These are phyloP conservation scores for Guyanaporus albipodus DNA, from an alignment of 768 basidiomycete genomes.

Conservation along the genomic window DNA sequence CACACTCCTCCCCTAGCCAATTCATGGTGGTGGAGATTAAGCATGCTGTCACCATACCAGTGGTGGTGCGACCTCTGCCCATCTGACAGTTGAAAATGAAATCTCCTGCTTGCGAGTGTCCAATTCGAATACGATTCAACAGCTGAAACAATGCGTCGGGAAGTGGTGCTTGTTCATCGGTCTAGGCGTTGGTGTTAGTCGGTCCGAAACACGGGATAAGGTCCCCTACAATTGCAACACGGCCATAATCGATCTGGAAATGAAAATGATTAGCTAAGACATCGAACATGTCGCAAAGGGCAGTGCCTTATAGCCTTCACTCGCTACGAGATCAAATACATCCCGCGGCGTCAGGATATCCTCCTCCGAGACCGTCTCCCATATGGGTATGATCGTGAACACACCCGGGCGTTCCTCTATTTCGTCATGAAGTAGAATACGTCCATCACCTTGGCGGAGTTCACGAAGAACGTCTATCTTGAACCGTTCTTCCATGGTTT, in stretches of 20 bases:
- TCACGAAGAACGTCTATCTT: slow-evolving; percentile 87
- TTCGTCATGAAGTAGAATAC: slow-evolving; percentile 92
- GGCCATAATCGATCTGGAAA: slow-evolving; percentile 72
- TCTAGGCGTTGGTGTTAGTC: slow-evolving; percentile 45
- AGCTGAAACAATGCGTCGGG: slow-evolving; percentile 82
- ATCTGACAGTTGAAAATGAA: slow-evolving; percentile 98
- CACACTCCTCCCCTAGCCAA: slow-evolving; percentile 48
- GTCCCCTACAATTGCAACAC: slow-evolving; percentile 79
- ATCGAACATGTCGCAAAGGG: background rate
- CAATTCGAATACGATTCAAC: slow-evolving; percentile 64
- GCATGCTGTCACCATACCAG: slow-evolving; percentile 90
- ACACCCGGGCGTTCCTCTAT: slow-evolving; percentile 88
- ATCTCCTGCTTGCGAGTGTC: slow-evolving; percentile 59
- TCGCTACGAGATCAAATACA: slow-evolving; percentile 67
- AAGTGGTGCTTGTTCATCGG: slow-evolving; percentile 94
- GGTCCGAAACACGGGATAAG: background rate
- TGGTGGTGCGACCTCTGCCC: slow-evolving; percentile 89
- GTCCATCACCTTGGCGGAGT: slow-evolving; percentile 61
- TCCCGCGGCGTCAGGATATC: slow-evolving; percentile 89
- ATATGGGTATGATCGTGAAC: slow-evolving; percentile 89
- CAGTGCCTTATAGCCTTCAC: slow-evolving; percentile 67
- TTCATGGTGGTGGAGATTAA: slow-evolving; percentile 73
- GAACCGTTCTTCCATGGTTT: slow-evolving; percentile 84
- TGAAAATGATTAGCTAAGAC: slow-evolving; percentile 2
- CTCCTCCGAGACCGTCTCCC: slow-evolving; percentile 79